Percentiles rank a stretch among this genome's conserved stretches.
Conservation (phyloP, 106 monocot species). For the Dendrobium officinale region DNA sequence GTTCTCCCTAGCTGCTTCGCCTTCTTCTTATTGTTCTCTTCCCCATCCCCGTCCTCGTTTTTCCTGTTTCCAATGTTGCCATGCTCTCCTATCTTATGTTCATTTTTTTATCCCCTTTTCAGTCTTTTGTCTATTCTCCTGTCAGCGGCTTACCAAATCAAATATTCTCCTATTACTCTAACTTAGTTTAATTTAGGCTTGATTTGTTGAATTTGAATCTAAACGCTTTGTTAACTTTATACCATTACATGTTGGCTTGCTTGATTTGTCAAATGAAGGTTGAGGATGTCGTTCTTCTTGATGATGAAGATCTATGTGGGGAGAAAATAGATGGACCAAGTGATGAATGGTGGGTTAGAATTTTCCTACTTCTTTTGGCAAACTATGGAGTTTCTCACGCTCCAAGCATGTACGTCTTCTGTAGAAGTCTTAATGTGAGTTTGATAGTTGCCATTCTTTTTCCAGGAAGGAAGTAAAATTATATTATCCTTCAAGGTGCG, state of each 20-base stretch:
- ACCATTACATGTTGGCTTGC: neutral
- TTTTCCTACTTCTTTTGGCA: neutral
- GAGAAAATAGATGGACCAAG: conserved; percentile 7
- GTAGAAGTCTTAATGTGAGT: neutral
- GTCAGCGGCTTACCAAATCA: too few relatives aligned
- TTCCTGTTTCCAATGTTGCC: too few relatives aligned
- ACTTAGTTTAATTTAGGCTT: too few relatives aligned
- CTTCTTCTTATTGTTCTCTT: too few relatives aligned
- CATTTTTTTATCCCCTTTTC: too few relatives aligned
- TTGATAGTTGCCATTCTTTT: conserved; percentile 9
- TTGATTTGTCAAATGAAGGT: neutral
- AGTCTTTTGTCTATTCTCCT: too few relatives aligned
- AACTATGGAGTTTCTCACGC: neutral
- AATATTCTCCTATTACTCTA: too few relatives aligned
- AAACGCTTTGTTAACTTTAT: too few relatives aligned
- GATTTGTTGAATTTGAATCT: too few relatives aligned
- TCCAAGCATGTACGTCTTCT: neutral
- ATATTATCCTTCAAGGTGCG: conserved; percentile 85
- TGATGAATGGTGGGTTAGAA: conserved; percentile 28
- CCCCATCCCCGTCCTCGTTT: too few relatives aligned
- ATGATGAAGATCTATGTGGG: conserved; percentile 27
- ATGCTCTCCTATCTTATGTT: too few relatives aligned
- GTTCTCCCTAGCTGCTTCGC: too few relatives aligned
- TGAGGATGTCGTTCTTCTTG: conserved; percentile 14
- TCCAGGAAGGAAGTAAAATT: conserved; percentile 57